phyloP scores from a whole-genome alignment of 495 filamentous ascomycete species.

The Coniosporium apollinis region DNA sequence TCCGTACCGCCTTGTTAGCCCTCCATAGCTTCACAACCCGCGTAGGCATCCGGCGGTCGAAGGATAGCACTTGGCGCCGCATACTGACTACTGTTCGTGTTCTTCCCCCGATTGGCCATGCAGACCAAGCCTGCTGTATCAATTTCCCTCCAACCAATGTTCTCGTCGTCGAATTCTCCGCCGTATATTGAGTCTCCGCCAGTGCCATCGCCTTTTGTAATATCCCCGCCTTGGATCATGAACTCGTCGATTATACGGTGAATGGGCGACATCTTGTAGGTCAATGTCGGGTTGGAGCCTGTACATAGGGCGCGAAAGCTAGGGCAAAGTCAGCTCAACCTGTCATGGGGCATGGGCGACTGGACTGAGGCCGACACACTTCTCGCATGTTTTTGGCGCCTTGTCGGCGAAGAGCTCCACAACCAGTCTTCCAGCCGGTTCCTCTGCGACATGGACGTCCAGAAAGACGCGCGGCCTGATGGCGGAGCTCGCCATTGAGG shows the following conservation, averaged over 20 bases:
- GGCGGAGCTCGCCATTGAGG: constrained; percentile 1
- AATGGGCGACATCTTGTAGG: constrained; percentile 23
- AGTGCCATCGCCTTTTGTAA: constrained; percentile 27
- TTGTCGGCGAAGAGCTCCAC: constrained; percentile 31
- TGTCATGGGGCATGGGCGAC: background rate
- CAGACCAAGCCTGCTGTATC: constrained; percentile 27
- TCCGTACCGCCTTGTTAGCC: background rate
- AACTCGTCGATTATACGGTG: constrained; percentile 30
- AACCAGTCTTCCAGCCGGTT: constrained; percentile 26
- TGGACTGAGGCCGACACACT: constrained; percentile 28
- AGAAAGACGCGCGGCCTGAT: constrained; percentile 26
- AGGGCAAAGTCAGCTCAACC: background rate
- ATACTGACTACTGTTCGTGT: constrained; percentile 29
- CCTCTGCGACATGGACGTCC: constrained; percentile 22
- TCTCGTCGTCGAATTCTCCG: constrained; percentile 27
- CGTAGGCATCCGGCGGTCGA: background rate
- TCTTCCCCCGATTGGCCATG: constrained; percentile 28
- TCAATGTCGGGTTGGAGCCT: constrained; percentile 11
- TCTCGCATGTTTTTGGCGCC: constrained; percentile 28
- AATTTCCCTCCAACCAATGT: constrained; percentile 26
- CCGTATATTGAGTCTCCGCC: constrained; percentile 25
- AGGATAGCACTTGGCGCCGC: constrained; percentile 2
- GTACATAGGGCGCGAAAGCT: constrained; percentile 24
- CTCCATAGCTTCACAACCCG: no score
- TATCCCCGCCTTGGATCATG: constrained; percentile 31